Conservation (phyloP, 2,329 filamentous ascomycete genomes). For the Hypoxylon sp. region DNA sequence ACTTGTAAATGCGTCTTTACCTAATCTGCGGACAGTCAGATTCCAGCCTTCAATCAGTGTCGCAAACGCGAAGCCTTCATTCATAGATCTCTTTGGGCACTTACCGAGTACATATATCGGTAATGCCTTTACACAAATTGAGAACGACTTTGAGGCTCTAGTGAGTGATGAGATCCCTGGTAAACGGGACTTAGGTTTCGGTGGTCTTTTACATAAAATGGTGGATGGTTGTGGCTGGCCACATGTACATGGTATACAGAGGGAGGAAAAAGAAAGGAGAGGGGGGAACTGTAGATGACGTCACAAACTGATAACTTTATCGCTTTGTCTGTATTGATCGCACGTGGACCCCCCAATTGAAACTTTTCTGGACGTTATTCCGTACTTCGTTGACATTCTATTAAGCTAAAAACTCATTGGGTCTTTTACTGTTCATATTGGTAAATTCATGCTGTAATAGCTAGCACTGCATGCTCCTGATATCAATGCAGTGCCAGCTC, state of each 20-base stretch:
- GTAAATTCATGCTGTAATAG: slow-evolving; percentile 40
- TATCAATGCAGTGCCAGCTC: slow-evolving; percentile 42
- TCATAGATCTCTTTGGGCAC: too few relatives aligned
- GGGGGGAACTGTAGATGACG: neutral
- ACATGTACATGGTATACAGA: too few relatives aligned
- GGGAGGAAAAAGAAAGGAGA: neutral
- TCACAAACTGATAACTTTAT: slow-evolving; percentile 13
- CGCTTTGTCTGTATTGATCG: neutral
- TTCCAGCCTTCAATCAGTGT: too few relatives aligned
- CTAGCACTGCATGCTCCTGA: slow-evolving; percentile 17
- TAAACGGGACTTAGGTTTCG: too few relatives aligned
- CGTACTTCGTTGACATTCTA: neutral
- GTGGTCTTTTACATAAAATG: neutral
- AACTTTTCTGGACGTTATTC: neutral
- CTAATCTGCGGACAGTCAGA: too few relatives aligned
- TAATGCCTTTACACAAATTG: too few relatives aligned
- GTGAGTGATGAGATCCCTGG: too few relatives aligned
- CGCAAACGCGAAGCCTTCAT: too few relatives aligned
- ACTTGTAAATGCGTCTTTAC: too few relatives aligned
- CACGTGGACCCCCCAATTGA: slow-evolving; percentile 10
- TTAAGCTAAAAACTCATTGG: slow-evolving; percentile 5
- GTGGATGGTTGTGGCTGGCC: neutral
- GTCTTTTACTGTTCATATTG: slow-evolving; percentile 24
- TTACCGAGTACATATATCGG: too few relatives aligned
- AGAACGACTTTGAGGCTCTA: too few relatives aligned